Evolutionary conservation across 139 green algal genomes (phyloP).

Genomic region (Spirogloea muscicola): DNA sequence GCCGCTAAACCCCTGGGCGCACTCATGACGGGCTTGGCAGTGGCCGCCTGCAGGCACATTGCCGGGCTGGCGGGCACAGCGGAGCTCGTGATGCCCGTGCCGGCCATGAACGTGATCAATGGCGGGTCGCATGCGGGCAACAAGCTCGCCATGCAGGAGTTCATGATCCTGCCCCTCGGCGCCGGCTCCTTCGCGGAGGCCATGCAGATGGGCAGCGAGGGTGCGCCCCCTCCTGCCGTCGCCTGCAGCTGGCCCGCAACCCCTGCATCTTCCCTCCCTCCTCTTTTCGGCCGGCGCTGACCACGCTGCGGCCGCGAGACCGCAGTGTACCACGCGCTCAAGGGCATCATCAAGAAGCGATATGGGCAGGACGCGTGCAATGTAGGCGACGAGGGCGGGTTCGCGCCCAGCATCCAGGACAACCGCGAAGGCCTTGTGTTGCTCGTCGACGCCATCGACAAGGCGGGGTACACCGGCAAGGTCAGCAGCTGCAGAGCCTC

Average conservation of each 20-base stretch:
- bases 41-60: slow-evolving; percentile 45
- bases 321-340: slow-evolving; percentile 97
- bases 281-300: not conserved
- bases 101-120: slow-evolving; percentile 99
- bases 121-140: slow-evolving; percentile 96
- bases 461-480: slow-evolving; percentile 87
- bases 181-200: slow-evolving; percentile 82
- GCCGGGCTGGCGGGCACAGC: slow-evolving; percentile 86
- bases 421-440: slow-evolving; percentile 93
- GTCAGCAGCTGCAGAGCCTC: too few relatives aligned
- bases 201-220: slow-evolving; percentile 85
- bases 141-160: slow-evolving; percentile 98
- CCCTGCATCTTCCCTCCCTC: not conserved
- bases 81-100: slow-evolving; percentile 95
- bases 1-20: not conserved
- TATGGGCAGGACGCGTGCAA: slow-evolving; percentile 97
- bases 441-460: slow-evolving; percentile 88
- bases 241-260: not conserved
- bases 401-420: slow-evolving; percentile 92
- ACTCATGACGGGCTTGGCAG: not conserved
- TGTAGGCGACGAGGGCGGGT: slow-evolving; percentile 98
- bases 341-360: slow-evolving; percentile 81
- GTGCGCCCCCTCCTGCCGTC: not conserved
- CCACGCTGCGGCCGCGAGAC: too few relatives aligned
- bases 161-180: slow-evolving; percentile 97